A percentile compares a stretch with the other conserved stretches of the same genome.
Evolutionary conservation across 2,329 filamentous ascomycete genomes (phyloP).

Genomic region (Chrysosphaeria jannelii): DNA sequence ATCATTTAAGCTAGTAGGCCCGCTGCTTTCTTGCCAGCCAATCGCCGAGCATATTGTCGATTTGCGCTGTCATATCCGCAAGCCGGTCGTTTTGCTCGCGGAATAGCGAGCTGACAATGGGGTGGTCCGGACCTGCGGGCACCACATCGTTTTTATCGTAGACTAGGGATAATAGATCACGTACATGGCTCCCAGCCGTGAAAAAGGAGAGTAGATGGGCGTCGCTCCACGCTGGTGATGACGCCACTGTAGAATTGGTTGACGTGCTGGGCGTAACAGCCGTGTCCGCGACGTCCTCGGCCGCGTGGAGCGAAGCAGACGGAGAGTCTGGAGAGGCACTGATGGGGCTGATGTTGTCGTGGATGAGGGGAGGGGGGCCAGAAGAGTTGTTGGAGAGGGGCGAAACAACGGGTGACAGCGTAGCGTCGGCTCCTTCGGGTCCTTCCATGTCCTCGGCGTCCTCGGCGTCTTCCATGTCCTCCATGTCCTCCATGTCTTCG

Average conservation of each 20-base stretch:
- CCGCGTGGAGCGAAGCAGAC: conserved; percentile 27
- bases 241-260: too few species aligned
- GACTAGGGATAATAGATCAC: conserved; percentile 70
- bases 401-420: too few species aligned
- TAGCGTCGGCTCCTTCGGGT: too few species aligned
- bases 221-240: conserved; percentile 83
- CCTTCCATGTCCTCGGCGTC: conserved; percentile 11
- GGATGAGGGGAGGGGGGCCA: too few species aligned
- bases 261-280: conserved; percentile 14
- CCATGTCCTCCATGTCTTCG: conserved; percentile 11
- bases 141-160: conserved; percentile 70
- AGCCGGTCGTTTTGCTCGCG: conserved; percentile 64
- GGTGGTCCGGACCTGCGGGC: conserved; percentile 58
- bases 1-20: too few species aligned
- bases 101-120: conserved; percentile 52
- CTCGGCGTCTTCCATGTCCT: conserved; percentile 26
- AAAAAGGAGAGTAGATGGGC: conserved; percentile 63
- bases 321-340: too few species aligned
- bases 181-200: conserved; percentile 65
- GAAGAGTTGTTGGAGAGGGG: too few species aligned
- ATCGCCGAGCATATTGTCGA: conserved; percentile 63
- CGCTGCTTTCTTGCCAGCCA: conserved; percentile 41
- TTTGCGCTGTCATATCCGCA: conserved; percentile 58
- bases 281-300: conserved; percentile 11
- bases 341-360: too few species aligned